A percentile compares a stretch with the other conserved stretches of the same genome.
Evolutionary conservation across 805 yeast genomes (phyloP).

Genomic region (Saccharomycopsis capsularis): DNA sequence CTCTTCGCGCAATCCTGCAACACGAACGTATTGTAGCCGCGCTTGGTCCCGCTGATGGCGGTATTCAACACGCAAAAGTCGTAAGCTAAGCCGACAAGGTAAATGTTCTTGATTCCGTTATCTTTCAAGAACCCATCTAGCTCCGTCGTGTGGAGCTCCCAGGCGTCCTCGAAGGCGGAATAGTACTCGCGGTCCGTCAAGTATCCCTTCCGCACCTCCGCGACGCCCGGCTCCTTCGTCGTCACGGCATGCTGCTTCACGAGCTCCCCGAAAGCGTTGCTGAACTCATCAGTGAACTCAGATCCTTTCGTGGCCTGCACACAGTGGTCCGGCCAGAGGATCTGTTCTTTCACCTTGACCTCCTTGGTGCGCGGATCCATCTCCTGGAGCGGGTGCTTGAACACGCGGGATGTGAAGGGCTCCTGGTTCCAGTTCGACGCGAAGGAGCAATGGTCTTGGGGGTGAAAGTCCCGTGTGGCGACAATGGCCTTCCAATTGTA

Average conservation of each 20-base stretch:
- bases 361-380: conserved; percentile 27
- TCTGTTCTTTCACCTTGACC: conserved; percentile 30
- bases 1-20: conserved; percentile 49
- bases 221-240: conserved; percentile 30
- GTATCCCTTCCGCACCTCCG: conserved; percentile 63
- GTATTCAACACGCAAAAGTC: conserved; percentile 82
- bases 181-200: conserved; percentile 73
- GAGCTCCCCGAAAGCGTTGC: conserved; percentile 29
- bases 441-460: conserved; percentile 69
- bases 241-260: not conserved
- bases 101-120: conserved; percentile 49
- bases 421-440: conserved; percentile 53
- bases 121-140: conserved; percentile 41
- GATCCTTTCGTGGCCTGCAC: conserved; percentile 67
- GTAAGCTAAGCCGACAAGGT: conserved; percentile 74
- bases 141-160: conserved; percentile 68
- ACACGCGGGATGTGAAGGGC: conserved; percentile 46
- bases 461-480: conserved; percentile 89
- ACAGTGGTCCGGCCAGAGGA: conserved; percentile 91
- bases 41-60: conserved; percentile 55
- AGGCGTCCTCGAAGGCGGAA: conserved; percentile 77
- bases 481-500: conserved; percentile 57
- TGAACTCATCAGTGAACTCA: conserved; percentile 47
- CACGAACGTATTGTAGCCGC: conserved; percentile 62
- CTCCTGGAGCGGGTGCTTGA: conserved; percentile 42